Percentiles rank a stretch among this genome's conserved stretches.
phyloP scores from a whole-genome alignment of 768 basidiomycete species.

The Lanmaoa pseudosensibilis region DNA sequence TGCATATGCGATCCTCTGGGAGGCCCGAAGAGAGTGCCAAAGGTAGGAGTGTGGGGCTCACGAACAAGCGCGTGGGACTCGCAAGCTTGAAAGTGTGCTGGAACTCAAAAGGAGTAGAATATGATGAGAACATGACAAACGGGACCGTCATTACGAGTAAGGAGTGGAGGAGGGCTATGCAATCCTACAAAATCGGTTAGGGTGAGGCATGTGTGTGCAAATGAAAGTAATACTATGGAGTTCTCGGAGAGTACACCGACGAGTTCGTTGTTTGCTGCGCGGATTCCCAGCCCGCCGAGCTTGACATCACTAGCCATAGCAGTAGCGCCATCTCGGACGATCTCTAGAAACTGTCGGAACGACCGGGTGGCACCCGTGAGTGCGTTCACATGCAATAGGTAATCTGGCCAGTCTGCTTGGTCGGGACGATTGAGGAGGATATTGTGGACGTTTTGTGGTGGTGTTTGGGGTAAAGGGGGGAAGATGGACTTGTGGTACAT shows the following conservation, averaged over 20 bases:
- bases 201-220: background rate
- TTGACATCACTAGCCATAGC: conserved; percentile 48
- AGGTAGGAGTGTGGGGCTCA: conserved; percentile 45
- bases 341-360: conserved; percentile 49
- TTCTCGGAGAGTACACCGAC: conserved; percentile 73
- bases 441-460: conserved; percentile 55
- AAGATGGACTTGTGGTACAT: conserved; percentile 63
- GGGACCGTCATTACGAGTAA: conserved; percentile 51
- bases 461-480: conserved; percentile 49
- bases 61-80: conserved; percentile 53
- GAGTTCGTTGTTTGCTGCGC: conserved; percentile 49
- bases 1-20: conserved; percentile 44
- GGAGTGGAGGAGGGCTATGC: conserved; percentile 48
- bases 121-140: conserved; percentile 52
- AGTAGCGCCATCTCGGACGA: conserved; percentile 55
- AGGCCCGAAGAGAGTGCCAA: conserved; percentile 41
- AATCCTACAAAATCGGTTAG: conserved; percentile 45
- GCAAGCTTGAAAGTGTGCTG: conserved; percentile 49
- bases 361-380: conserved; percentile 47
- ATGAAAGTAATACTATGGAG: conserved; percentile 46
- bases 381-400: conserved; percentile 55
- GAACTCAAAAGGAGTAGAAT: conserved; percentile 58
- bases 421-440: conserved; percentile 55
- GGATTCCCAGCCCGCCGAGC: conserved; percentile 58
- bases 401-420: conserved; percentile 56